A percentile compares a stretch with the other conserved stretches of the same genome.
phyloP scores from a whole-genome alignment of 805 yeast genomes.

The Yamadazyma paraphyllophila region DNA sequence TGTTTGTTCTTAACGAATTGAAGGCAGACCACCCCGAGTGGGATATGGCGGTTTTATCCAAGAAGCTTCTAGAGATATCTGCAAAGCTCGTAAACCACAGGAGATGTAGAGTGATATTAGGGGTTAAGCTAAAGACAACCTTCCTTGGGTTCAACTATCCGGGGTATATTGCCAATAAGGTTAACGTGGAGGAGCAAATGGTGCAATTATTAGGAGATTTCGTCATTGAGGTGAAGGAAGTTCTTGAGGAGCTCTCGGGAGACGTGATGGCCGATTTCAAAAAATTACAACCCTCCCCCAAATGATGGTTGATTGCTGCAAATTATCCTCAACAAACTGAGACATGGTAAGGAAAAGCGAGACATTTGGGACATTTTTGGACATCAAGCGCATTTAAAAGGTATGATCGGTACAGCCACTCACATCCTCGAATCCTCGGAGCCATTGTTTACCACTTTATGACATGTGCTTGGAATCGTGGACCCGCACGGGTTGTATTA shows the following conservation, averaged over 20 bases:
- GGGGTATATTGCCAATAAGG: conserved; percentile 7
- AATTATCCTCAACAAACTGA: too few relatives aligned
- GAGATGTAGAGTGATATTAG: not conserved
- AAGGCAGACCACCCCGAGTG: conserved; percentile 1
- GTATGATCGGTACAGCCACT: not conserved
- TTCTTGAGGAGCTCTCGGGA: not conserved
- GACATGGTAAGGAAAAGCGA: too few relatives aligned
- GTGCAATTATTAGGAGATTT: conserved; percentile 12
- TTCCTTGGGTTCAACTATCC: conserved; percentile 9
- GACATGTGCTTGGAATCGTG: conserved; percentile 1
- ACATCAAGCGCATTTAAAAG: not conserved
- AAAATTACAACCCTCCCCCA: too few relatives aligned
- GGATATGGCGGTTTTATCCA: not conserved
- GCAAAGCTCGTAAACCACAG: conserved; percentile 4
- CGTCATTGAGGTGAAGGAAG: not conserved
- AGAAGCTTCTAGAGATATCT: conserved; percentile 8
- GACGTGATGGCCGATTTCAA: not conserved
- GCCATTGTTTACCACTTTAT: not conserved
- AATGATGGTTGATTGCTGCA: too few relatives aligned
- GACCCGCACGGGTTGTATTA: not conserved
- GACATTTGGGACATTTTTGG: too few relatives aligned
- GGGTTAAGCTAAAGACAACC: conserved; percentile 1
- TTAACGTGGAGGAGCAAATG: conserved; percentile 7
- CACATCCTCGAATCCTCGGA: not conserved
- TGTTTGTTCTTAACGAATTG: conserved; percentile 10